A percentile compares a stretch with the other conserved stretches of the same genome.
Evolutionary conservation across 306 rosid species (phyloP).

Genomic region (Mucuna pruriens): DNA sequence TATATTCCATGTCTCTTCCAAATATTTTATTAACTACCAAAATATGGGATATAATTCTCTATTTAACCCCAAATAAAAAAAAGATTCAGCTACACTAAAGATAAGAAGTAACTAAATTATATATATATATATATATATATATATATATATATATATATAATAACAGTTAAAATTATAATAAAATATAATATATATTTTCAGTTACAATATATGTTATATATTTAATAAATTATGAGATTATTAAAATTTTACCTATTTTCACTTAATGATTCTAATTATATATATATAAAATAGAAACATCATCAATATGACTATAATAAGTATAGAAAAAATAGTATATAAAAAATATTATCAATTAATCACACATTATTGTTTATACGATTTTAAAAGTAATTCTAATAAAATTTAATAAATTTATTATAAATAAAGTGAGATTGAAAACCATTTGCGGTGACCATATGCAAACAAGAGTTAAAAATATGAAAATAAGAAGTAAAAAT

Average conservation of each 20-base stretch:
- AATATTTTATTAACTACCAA: slow-evolving; percentile 29
- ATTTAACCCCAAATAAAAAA: not conserved
- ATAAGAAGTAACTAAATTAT: too few species aligned
- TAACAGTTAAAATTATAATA: not conserved
- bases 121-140: too few species aligned
- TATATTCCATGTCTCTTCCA: slow-evolving; percentile 33
- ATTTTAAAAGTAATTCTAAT: too few species aligned
- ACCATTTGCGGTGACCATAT: too few species aligned
- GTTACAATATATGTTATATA: not conserved
- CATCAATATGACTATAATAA: not conserved
- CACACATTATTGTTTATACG: too few species aligned
- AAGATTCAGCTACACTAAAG: not conserved
- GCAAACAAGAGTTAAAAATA: too few species aligned
- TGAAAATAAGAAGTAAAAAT: too few species aligned
- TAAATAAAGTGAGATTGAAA: too few species aligned
- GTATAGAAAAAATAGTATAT: slow-evolving; percentile 19
- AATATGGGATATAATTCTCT: not conserved
- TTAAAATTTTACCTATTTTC: not conserved
- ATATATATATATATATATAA: too few species aligned
- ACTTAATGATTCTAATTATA: not conserved
- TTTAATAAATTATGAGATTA: not conserved
- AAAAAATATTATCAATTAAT: too few species aligned
- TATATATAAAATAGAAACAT: not conserved
- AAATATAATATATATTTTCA: not conserved
- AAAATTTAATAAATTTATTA: too few species aligned